phyloP scores from a whole-genome alignment of 768 basidiomycete genomes.

The Trametes coccinea region DNA sequence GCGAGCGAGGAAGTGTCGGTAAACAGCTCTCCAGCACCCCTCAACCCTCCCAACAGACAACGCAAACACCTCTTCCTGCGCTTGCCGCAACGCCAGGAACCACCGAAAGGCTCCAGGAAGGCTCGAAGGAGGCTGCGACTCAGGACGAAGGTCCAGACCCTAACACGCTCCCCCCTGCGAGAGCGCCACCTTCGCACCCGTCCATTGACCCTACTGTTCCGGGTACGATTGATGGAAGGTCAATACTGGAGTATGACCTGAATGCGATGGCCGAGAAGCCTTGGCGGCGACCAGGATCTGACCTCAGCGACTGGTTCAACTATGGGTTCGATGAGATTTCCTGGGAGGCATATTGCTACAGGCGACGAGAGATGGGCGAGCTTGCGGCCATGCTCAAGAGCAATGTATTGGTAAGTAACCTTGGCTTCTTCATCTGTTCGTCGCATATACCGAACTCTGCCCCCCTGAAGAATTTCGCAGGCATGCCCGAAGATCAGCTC shows the following conservation, averaged over 20 bases:
- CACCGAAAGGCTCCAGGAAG: slow-evolving; percentile 23
- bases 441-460: slow-evolving; percentile 14
- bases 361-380: slow-evolving; percentile 79
- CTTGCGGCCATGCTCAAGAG: slow-evolving; percentile 78
- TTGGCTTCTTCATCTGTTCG: not conserved
- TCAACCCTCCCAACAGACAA: slow-evolving; percentile 24
- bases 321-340: slow-evolving; percentile 98
- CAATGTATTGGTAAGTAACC: slow-evolving; percentile 70
- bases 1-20: slow-evolving; percentile 56
- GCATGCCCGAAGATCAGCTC: slow-evolving; percentile 81
- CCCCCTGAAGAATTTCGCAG: slow-evolving; percentile 65
- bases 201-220: slow-evolving; percentile 65
- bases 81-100: slow-evolving; percentile 26
- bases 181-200: slow-evolving; percentile 80
- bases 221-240: slow-evolving; percentile 71
- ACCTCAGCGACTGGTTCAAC: slow-evolving; percentile 98
- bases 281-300: slow-evolving; percentile 90
- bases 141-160: slow-evolving; percentile 52
- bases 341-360: slow-evolving; percentile 91
- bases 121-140: slow-evolving; percentile 19
- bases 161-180: slow-evolving; percentile 61
- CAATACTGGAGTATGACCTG: slow-evolving; percentile 85
- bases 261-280: slow-evolving; percentile 75
- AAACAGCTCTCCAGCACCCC: slow-evolving; percentile 33
- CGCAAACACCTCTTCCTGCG: slow-evolving; percentile 23